phyloP scores from a whole-genome alignment of 2,329 filamentous ascomycete genomes.

The Rhynchosporium secalis region DNA sequence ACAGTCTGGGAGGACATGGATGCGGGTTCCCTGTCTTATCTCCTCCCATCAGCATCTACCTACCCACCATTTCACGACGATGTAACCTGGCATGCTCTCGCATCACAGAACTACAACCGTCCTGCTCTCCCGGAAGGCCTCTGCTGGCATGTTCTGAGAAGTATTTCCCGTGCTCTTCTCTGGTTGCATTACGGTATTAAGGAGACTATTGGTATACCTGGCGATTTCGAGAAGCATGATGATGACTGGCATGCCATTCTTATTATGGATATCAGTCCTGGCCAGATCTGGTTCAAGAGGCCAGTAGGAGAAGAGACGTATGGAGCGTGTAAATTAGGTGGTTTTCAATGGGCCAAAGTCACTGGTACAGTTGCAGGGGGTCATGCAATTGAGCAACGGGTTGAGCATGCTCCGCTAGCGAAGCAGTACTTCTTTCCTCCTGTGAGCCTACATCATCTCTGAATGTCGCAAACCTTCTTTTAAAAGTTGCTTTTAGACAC shows the following conservation, averaged over 20 bases:
- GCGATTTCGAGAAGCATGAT: slow-evolving; percentile 37
- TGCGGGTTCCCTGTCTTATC: slow-evolving; percentile 48
- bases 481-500: not conserved
- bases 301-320: slow-evolving; percentile 51
- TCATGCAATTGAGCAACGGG: slow-evolving; percentile 23
- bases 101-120: slow-evolving; percentile 32
- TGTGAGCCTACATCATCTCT: slow-evolving; percentile 19
- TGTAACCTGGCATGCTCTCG: slow-evolving; percentile 30
- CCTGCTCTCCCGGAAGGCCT: slow-evolving; percentile 50
- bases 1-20: slow-evolving; percentile 55
- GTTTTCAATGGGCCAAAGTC: slow-evolving; percentile 44
- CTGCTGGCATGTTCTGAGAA: slow-evolving; percentile 56
- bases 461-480: too few relatives aligned
- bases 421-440: slow-evolving; percentile 35
- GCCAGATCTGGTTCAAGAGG: slow-evolving; percentile 53
- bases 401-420: slow-evolving; percentile 19
- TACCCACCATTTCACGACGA: slow-evolving; percentile 26
- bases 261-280: slow-evolving; percentile 49
- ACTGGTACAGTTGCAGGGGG: slow-evolving; percentile 25
- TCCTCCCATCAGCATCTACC: slow-evolving; percentile 39
- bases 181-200: slow-evolving; percentile 53
- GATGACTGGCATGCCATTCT: slow-evolving; percentile 53
- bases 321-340: slow-evolving; percentile 55
- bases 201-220: slow-evolving; percentile 29
- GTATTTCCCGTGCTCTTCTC: slow-evolving; percentile 49